These are phyloP conservation scores for Coffea eugenioides DNA, from an alignment of 257 asterid genomes.

Conservation along the genomic window DNA sequence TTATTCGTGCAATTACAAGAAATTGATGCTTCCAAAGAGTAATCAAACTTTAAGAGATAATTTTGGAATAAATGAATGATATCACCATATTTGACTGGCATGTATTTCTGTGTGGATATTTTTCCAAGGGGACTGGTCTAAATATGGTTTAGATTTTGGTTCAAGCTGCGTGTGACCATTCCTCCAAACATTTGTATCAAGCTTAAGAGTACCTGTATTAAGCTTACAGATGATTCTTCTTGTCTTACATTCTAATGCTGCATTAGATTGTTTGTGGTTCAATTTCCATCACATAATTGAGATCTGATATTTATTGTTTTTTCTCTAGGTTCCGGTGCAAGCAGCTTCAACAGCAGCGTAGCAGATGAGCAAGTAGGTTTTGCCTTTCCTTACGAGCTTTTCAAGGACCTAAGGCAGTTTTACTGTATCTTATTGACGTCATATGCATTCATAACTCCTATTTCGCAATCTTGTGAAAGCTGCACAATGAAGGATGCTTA, in stretches of 20 bases:
- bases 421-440: neutral
- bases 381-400: neutral
- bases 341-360: constrained; percentile 89
- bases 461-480: neutral
- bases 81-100: too few relatives aligned
- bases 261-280: neutral
- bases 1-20: too few relatives aligned
- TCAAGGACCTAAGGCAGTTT: constrained; percentile 1
- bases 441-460: neutral
- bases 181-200: neutral
- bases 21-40: too few relatives aligned
- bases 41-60: too few relatives aligned
- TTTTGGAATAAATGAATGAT: too few relatives aligned
- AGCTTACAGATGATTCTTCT: neutral
- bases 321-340: constrained; percentile 60
- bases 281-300: neutral
- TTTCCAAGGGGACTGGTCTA: too few relatives aligned
- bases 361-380: constrained; percentile 77
- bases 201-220: neutral
- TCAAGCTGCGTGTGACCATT: neutral
- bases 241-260: neutral
- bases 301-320: constrained; percentile 23
- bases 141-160: neutral
- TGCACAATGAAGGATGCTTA: neutral
- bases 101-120: too few relatives aligned